Percentiles rank a stretch among this genome's conserved stretches.
Evolutionary conservation across 2,329 filamentous ascomycete genomes (phyloP).

Genomic region (Aaosphaeria arxii): DNA sequence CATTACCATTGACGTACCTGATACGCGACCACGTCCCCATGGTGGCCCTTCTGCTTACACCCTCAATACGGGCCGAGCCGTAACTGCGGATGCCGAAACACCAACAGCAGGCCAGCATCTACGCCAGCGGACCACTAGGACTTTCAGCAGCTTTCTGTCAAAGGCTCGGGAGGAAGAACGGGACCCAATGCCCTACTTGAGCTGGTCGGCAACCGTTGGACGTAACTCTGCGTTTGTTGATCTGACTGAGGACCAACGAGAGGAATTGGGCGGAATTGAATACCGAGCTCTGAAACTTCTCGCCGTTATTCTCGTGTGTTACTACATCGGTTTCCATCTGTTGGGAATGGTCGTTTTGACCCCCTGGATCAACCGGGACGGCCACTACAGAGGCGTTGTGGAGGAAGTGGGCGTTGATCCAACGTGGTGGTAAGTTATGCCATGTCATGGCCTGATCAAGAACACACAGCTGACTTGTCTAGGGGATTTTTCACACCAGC

Average conservation of each 20-base stretch:
- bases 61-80: slow-evolving; percentile 4
- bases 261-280: slow-evolving; percentile 94
- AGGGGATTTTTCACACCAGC: slow-evolving; percentile 80
- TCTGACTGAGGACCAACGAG: slow-evolving; percentile 83
- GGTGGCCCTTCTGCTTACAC: slow-evolving; percentile 34
- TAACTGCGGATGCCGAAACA: slow-evolving; percentile 7
- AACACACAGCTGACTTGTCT: background rate
- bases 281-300: slow-evolving; percentile 89
- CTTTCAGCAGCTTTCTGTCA: slow-evolving; percentile 58
- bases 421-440: slow-evolving; percentile 68
- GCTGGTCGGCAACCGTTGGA: slow-evolving; percentile 87
- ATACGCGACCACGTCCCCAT: slow-evolving; percentile 33
- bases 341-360: slow-evolving; percentile 70
- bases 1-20: slow-evolving; percentile 67
- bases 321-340: slow-evolving; percentile 81
- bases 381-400: slow-evolving; percentile 62
- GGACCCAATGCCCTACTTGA: slow-evolving; percentile 79
- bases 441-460: background rate
- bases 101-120: slow-evolving; percentile 17
- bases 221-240: slow-evolving; percentile 92
- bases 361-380: slow-evolving; percentile 72
- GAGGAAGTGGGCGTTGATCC: slow-evolving; percentile 59
- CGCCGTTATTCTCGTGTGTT: slow-evolving; percentile 70
- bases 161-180: slow-evolving; percentile 48
- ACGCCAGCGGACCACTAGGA: slow-evolving; percentile 43